Evolutionary conservation across 768 basidiomycete genomes (phyloP).

Genomic region (Lyophyllum semitale): DNA sequence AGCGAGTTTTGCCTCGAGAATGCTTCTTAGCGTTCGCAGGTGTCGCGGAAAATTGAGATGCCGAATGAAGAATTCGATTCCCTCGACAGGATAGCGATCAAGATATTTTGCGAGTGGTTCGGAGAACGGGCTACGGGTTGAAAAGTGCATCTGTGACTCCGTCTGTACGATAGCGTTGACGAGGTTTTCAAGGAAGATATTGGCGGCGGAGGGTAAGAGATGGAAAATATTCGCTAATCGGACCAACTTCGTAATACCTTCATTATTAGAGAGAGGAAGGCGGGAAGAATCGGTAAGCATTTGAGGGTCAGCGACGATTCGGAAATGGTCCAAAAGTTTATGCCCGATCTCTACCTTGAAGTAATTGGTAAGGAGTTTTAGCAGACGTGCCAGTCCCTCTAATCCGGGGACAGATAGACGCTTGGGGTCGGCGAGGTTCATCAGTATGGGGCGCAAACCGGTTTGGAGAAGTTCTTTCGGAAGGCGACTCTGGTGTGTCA

Average conservation of each 20-base stretch:
- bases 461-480: constrained; percentile 96
- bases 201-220: constrained; percentile 89
- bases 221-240: constrained; percentile 98
- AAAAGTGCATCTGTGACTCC: constrained; percentile 90
- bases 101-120: constrained; percentile 89
- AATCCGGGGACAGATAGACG: constrained; percentile 88
- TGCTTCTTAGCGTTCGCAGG: constrained; percentile 81
- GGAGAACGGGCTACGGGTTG: constrained; percentile 88
- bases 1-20: constrained; percentile 78
- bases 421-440: constrained; percentile 97
- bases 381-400: constrained; percentile 90
- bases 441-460: constrained; percentile 92
- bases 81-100: constrained; percentile 85
- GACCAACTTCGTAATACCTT: constrained; percentile 90
- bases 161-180: constrained; percentile 88
- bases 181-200: constrained; percentile 88
- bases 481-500: constrained; percentile 86
- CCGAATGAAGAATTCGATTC: constrained; percentile 81
- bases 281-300: constrained; percentile 80
- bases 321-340: constrained; percentile 96
- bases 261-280: constrained; percentile 82
- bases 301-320: constrained; percentile 86
- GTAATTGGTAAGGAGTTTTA: constrained; percentile 95
- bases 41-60: constrained; percentile 79
- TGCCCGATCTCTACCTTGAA: constrained; percentile 99